These are phyloP conservation scores for Populus hybrid DNA, from an alignment of 441 rosid genomes.

Conservation along the genomic window DNA sequence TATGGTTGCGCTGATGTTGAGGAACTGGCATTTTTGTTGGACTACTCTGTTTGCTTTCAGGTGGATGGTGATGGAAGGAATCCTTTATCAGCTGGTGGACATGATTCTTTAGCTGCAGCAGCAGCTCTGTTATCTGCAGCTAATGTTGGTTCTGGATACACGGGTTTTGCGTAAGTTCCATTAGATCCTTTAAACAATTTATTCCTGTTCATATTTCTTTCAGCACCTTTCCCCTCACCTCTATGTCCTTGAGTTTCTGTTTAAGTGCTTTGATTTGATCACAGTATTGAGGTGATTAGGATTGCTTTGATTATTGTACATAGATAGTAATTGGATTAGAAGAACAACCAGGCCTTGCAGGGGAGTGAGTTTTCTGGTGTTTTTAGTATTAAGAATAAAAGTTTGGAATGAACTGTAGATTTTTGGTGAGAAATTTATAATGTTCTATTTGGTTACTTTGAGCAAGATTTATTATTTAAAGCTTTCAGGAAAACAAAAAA, in stretches of 20 bases:
- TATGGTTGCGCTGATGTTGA: neutral
- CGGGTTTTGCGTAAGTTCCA: conserved; percentile 80
- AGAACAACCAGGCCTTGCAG: neutral
- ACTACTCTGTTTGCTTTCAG: conserved; percentile 37
- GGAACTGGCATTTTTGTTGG: neutral
- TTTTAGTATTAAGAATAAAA: neutral
- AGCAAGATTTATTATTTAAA: neutral
- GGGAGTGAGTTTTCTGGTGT: neutral
- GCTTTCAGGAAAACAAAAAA: neutral
- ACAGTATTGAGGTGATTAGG: neutral
- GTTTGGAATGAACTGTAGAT: neutral
- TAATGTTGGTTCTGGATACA: conserved; percentile 83
- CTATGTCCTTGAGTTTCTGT: neutral
- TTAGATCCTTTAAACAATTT: neutral
- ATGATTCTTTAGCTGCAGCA: conserved; percentile 53
- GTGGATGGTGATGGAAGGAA: conserved; percentile 73
- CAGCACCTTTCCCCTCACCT: neutral
- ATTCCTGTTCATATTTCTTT: neutral
- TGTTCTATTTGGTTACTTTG: neutral
- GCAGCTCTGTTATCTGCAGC: conserved; percentile 61
- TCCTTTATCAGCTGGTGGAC: conserved; percentile 44
- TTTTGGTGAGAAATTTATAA: neutral
- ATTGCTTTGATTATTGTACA: neutral
- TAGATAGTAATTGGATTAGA: neutral
- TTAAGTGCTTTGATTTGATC: neutral